Evolutionary conservation across 768 basidiomycete genomes (phyloP).

Genomic region (Suillus ampliporus): DNA sequence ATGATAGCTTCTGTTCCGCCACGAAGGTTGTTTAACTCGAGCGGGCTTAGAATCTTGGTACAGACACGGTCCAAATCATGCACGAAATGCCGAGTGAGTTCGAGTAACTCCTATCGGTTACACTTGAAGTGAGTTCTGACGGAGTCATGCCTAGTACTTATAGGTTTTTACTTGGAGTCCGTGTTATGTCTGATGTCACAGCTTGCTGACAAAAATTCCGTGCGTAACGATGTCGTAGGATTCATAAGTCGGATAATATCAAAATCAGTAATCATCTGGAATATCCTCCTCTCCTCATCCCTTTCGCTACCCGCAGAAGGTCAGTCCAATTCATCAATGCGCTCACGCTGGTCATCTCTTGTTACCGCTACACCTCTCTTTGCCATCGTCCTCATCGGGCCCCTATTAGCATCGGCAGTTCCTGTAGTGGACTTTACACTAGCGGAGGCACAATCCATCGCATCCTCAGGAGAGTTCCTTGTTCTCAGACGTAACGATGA

Average conservation of each 20-base stretch:
- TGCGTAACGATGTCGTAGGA: neutral
- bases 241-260: neutral
- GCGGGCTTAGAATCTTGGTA: too few relatives aligned
- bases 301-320: neutral
- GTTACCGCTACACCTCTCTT: conserved; percentile 4
- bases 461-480: neutral
- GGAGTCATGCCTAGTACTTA: too few relatives aligned
- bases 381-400: conserved; percentile 13
- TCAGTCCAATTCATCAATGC: conserved; percentile 19
- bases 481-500: conserved; percentile 32
- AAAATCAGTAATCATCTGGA: neutral
- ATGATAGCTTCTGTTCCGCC: too few relatives aligned
- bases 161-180: too few relatives aligned
- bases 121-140: too few relatives aligned
- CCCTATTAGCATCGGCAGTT: conserved; percentile 1
- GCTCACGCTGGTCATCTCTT: conserved; percentile 1
- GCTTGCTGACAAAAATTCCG: conserved; percentile 13
- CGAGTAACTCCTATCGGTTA: too few relatives aligned
- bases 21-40: too few relatives aligned
- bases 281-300: neutral
- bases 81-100: too few relatives aligned
- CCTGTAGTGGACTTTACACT: neutral
- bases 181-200: neutral
- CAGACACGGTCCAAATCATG: too few relatives aligned
- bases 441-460: neutral